Percentiles rank a stretch among this genome's conserved stretches.
Evolutionary conservation across 106 monocot species (phyloP).

Genomic region (Amphibolis antarctica): DNA sequence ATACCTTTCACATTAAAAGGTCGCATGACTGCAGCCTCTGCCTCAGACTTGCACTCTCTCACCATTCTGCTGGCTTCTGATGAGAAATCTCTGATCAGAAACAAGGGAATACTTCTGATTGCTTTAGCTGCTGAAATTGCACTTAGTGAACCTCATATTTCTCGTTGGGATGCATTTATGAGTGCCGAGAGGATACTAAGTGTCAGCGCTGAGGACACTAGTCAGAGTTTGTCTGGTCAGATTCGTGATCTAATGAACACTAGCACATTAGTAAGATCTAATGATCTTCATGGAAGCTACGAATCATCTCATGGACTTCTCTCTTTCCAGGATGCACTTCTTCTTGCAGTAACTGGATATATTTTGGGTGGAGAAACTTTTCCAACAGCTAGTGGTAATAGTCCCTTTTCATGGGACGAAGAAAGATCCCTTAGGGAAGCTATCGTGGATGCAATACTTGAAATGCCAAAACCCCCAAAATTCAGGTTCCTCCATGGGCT

Average conservation of each 20-base stretch:
- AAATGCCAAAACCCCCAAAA: conserved; percentile 34
- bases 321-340: conserved; percentile 72
- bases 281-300: not conserved
- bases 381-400: conserved; percentile 46
- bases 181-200: conserved; percentile 79
- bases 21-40: conserved; percentile 20
- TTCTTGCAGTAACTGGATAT: conserved; percentile 75
- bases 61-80: conserved; percentile 41
- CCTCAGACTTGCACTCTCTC: conserved; percentile 51
- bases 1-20: conserved; percentile 42
- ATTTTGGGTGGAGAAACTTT: conserved; percentile 90
- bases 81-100: conserved; percentile 45
- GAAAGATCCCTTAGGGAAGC: conserved; percentile 84
- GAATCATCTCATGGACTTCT: conserved; percentile 38
- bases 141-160: conserved; percentile 49
- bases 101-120: conserved; percentile 72
- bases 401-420: conserved; percentile 98
- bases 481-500: conserved; percentile 65
- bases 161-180: conserved; percentile 83
- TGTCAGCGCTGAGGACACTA: conserved; percentile 55
- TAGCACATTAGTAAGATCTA: conserved; percentile 30
- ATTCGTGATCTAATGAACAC: conserved; percentile 84
- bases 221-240: conserved; percentile 75
- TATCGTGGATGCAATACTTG: conserved; percentile 62
- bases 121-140: conserved; percentile 63